Conservation (phyloP, 345 rosid species). For the Salix purpurea region DNA sequence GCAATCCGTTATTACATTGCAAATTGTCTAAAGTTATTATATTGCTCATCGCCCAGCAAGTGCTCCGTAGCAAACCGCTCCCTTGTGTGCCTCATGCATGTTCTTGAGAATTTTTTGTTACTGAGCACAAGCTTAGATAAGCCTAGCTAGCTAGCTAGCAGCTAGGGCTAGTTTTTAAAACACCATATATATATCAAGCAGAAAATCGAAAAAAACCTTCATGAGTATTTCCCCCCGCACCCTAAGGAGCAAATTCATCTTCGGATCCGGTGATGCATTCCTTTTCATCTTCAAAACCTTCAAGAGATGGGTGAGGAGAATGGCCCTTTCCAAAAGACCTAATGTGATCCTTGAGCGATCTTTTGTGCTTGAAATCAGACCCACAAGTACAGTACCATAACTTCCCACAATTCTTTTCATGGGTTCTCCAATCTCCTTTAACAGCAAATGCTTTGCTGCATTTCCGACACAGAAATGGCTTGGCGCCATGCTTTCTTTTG, state of each 20-base stretch:
- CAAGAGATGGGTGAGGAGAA: slow-evolving; percentile 73
- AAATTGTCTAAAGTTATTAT: neutral
- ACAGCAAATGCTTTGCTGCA: slow-evolving; percentile 85
- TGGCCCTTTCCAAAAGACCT: slow-evolving; percentile 91
- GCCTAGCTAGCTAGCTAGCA: neutral
- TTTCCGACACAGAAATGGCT: slow-evolving; percentile 76
- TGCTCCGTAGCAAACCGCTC: slow-evolving; percentile 73
- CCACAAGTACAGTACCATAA: slow-evolving; percentile 96
- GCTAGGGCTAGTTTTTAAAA: neutral
- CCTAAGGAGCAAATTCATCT: slow-evolving; percentile 32
- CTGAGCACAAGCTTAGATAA: slow-evolving; percentile 56
- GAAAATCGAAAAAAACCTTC: neutral
- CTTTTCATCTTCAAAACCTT: slow-evolving; percentile 56
- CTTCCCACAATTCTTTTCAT: slow-evolving; percentile 97
- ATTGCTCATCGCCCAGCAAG: slow-evolving; percentile 35
- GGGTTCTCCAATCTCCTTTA: slow-evolving; percentile 98
- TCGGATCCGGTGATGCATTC: slow-evolving; percentile 60
- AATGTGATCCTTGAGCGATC: slow-evolving; percentile 94
- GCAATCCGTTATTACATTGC: slow-evolving; percentile 19
- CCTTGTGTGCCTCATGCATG: slow-evolving; percentile 22
- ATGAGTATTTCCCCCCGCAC: neutral
- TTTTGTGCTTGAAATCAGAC: slow-evolving; percentile 95
- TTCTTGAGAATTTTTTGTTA: slow-evolving; percentile 56
- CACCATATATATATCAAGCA: neutral
- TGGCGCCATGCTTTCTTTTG: slow-evolving; percentile 71